Evolutionary conservation across 1,139 yeast species (phyloP), one percentile per base, ranked within the genome.

Genomic region (Suhomyces bokatorum): DNA sequence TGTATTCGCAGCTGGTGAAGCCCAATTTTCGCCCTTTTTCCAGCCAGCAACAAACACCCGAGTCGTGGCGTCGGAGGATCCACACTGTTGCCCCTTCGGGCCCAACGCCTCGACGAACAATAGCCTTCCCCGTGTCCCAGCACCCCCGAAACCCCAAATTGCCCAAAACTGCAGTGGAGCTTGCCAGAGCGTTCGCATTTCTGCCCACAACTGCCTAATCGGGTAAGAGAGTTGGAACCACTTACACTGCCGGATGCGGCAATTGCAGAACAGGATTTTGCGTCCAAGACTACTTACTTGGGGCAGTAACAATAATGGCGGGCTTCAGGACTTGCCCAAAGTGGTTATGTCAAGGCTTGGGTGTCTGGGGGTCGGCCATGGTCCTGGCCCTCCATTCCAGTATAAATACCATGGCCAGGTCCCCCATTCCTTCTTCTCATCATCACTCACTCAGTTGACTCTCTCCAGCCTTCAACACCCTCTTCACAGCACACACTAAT

Each of bases 161-260:
- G 27, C 41, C 41, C 10, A 32, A 32, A 15, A 32, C n/a, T 27
- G 36, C 29, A 33, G 36, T 33, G 6, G 20, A 8, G n/a, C n/a
- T 22, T 26, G 14, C 27, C n/a, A 4, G 28, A 17, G 20, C 29
- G 3, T 15, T 33, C 32, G 40, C 40, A 32, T 6, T n/a, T n/a
- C 13, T 24, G 7, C 28, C 22, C 13, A 11, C 14, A 16, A 45
- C 42, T 49, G 45, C 52, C 52, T 45, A 49, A 45, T 47, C 24
- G 37, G 52, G 52, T 12, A 49, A 49, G 30, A 9, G 16, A 27
- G 34, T 37, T 30, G 41, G 41, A 29, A 35, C 45, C 44, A 44
- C 48, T 48, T 40, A 47, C 41, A 43, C 36, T 47, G 31, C 52
- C 52, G 30, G 32, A 43, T 43, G 33, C 26, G 52, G 52, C 32